phyloP scores from a whole-genome alignment of 1,139 yeast genomes.

The Hanseniaspora gamundiae region DNA sequence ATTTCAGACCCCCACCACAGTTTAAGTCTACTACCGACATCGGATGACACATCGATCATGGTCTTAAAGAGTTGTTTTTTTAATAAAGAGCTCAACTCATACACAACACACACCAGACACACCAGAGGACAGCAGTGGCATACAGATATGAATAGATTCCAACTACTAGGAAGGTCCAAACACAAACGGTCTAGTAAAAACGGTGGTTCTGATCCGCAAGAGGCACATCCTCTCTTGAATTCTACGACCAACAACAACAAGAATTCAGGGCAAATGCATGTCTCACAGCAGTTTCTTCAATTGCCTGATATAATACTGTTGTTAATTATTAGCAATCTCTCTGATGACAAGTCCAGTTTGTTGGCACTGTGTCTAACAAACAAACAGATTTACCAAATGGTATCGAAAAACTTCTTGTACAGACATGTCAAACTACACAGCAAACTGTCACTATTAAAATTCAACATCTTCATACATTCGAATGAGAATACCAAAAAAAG shows the following conservation, averaged over 20 bases:
- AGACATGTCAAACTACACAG: constrained; percentile 15
- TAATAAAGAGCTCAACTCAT: background rate
- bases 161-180: background rate
- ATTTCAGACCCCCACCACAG: too few species aligned
- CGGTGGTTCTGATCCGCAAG: too few species aligned
- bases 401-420: constrained; percentile 18
- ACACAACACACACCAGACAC: background rate
- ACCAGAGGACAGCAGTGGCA: too few species aligned
- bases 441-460: constrained; percentile 18
- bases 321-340: background rate
- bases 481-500: constrained; percentile 13
- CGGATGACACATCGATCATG: too few species aligned
- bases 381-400: constrained; percentile 14
- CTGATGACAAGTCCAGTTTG: constrained; percentile 12
- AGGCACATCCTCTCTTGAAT: too few species aligned
- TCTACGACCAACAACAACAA: too few species aligned
- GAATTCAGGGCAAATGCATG: too few species aligned
- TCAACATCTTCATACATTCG: constrained; percentile 21
- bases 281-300: background rate
- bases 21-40: too few species aligned
- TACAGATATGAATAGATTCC: constrained; percentile 1
- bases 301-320: background rate
- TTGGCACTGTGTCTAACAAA: constrained; percentile 16
- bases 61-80: too few species aligned
- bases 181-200: background rate